These are phyloP conservation scores for Cyberlindnera mycetangii DNA, from an alignment of 805 yeast species.

Conservation along the genomic window DNA sequence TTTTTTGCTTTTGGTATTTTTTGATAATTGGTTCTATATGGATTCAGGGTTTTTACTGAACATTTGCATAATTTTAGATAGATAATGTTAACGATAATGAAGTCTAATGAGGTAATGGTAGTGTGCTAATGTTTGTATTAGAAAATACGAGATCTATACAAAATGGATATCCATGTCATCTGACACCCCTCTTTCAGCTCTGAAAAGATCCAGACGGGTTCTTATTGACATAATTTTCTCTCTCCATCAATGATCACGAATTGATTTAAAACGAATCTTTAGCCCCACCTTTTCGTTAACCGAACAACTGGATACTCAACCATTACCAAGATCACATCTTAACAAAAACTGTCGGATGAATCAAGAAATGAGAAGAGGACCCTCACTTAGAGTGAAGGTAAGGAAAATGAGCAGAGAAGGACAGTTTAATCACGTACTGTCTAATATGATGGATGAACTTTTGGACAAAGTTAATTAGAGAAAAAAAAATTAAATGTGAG, in stretches of 20 bases:
- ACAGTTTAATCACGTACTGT: slow-evolving; percentile 51
- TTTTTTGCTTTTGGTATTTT: too few relatives aligned
- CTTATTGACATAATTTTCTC: slow-evolving; percentile 19
- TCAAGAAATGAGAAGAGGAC: background rate
- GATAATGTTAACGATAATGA: too few relatives aligned
- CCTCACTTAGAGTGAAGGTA: slow-evolving; percentile 12
- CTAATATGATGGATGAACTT: slow-evolving; percentile 61
- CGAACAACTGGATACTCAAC: slow-evolving; percentile 11
- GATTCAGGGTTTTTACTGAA: too few relatives aligned
- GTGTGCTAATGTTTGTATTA: too few relatives aligned
- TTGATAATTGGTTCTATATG: background rate
- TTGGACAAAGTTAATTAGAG: slow-evolving; percentile 57
- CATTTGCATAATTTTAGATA: too few relatives aligned
- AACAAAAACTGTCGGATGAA: slow-evolving; percentile 10
- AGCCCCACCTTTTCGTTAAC: slow-evolving; percentile 2
- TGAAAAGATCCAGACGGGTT: slow-evolving; percentile 28
- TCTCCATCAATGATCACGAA: slow-evolving; percentile 24
- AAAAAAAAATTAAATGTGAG: slow-evolving; percentile 15
- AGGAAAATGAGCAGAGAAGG: slow-evolving; percentile 8
- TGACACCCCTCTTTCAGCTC: slow-evolving; percentile 32
- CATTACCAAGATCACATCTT: background rate
- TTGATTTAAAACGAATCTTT: slow-evolving; percentile 17
- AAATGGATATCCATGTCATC: slow-evolving; percentile 26
- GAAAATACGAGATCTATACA: too few relatives aligned
- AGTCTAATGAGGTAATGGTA: too few relatives aligned